Base-by-base conservation (phyloP, 2,329 filamentous ascomycete species). In the Aureobasidium sp. region DNA sequence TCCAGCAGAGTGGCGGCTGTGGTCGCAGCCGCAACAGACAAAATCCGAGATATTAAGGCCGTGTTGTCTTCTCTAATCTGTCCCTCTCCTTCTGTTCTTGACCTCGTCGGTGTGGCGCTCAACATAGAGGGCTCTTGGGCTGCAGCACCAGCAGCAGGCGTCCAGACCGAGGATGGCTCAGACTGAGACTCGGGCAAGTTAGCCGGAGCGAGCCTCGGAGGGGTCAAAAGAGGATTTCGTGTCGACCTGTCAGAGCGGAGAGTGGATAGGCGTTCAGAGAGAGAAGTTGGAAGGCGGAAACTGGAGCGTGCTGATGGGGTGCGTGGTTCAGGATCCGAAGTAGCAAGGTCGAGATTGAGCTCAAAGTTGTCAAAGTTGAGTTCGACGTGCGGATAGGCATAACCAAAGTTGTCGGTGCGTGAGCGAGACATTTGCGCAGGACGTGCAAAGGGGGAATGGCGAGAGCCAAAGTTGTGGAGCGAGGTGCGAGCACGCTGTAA, bases 1-100 rank as follows among this genome's bases (percentile, higher is more conserved):
- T 84, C 84, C 65, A 86, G 85, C 41, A 87, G 76, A 61, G 86
- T 85, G 49, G 84, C 83, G 58, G 85, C 85, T 41, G 86, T 87
- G 14, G 84, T 83, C 42, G 84, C 82, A 15, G 85, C 85, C 34
- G 85, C 84, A 25, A 86, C 79, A 51, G 85, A 85, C 20, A 87
- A 75, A 34, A 87, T 77, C 45, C 84, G 78, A 47, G 84, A 86
- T 36, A 87, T 74, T 69, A 80, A 76, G n/a, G 82, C 82, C 3
- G 83, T 84, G 68, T 86, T 84, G 68, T 87, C 84, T 67, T 86
- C 83, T 71, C 59, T 84, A 75, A 25, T 82, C 80, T 49, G 83
- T 78, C 61, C 83, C 75, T 64, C 83, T 76, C 62, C 84, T 58
- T 39, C 56, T 20, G 41, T 49, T 49, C 48, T 53, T 29, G 61